Base-by-base conservation (phyloP, 768 basidiomycete species). In the Mrakia blollopis region DNA sequence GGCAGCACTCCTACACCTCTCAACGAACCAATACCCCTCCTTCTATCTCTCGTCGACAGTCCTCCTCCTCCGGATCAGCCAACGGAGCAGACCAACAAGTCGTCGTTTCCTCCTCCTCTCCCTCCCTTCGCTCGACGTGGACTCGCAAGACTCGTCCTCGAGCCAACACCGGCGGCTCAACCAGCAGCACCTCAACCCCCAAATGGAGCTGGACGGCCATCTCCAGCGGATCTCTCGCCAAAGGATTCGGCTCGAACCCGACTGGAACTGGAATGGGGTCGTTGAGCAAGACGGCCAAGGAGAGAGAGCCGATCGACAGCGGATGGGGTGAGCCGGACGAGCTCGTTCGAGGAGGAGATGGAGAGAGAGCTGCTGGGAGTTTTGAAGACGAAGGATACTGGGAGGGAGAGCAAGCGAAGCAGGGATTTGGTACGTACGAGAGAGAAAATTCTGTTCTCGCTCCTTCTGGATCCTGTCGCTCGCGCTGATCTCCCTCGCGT, bases 311-410 rank as follows among this genome's bases (percentile, higher is more conserved):
- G 32, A 68, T 65, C 44, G 61, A 68, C 13, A 61, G 65, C 18
- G 41, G 44, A 6, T 65, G 62, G 73, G 65, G 37, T 11, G 65
- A 68, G 39, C 65, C 65, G 39, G 37, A 68, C 65, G 65, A 68
- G 1, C 35, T 68, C 37, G 25, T n/a, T 23, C 37, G 18, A 16
- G 44, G 11, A 32, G 25, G 61, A 41, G 57, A 30, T 25, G 60
- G 54, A 41, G 37, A 25, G 37, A 14, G 37, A 37, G 23, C 35
- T 37, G 9, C 44, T 10, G 73, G 25, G 2, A 32, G 44, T 9
- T 37, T 44, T 16, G 73, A 74, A 11, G 73, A 74, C n/a, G 73
- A 74, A 52, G 73, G 73, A 30, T 74, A 37, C 63, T 74, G 73
- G 73, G 73, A 74, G 30, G 62, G 47, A 4, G 35, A 21, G 8